phyloP scores from a whole-genome alignment of 2,329 filamentous ascomycete genomes.

The Calonectria honghensis region DNA sequence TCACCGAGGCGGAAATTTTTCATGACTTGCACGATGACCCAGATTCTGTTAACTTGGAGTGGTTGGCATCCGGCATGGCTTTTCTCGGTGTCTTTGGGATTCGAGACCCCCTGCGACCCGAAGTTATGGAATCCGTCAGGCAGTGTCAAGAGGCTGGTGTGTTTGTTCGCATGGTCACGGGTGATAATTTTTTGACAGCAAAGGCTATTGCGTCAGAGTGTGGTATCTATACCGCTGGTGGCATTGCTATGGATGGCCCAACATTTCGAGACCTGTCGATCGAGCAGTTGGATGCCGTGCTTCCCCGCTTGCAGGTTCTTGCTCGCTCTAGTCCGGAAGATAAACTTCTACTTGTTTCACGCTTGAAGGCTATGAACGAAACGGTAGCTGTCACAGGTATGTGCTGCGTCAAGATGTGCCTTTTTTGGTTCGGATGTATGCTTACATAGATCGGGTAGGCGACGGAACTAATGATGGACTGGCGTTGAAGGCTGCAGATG shows the following conservation, averaged over 20 bases:
- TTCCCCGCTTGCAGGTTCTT: constrained; percentile 70
- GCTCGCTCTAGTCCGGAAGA: constrained; percentile 77
- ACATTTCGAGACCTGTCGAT: constrained; percentile 75
- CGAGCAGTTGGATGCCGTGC: constrained; percentile 70
- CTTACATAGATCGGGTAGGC: constrained; percentile 58
- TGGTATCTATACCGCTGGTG: constrained; percentile 77
- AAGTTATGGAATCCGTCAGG: constrained; percentile 75
- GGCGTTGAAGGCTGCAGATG: constrained; percentile 79
- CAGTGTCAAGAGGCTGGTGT: constrained; percentile 78
- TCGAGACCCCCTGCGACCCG: constrained; percentile 77
- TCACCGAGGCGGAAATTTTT: constrained; percentile 79
- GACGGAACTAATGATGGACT: constrained; percentile 81
- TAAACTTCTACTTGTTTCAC: constrained; percentile 73
- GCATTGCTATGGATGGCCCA: constrained; percentile 80
- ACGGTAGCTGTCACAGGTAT: constrained; percentile 74
- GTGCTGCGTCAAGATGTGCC: background rate
- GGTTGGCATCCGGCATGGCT: constrained; percentile 76
- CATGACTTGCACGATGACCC: constrained; percentile 66
- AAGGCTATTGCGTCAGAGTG: constrained; percentile 79
- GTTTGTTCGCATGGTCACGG: constrained; percentile 77
- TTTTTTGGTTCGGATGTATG: background rate
- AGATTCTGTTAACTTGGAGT: constrained; percentile 60
- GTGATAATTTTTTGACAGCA: constrained; percentile 72
- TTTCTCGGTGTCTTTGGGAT: constrained; percentile 82
- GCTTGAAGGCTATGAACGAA: constrained; percentile 73